Percentiles rank a stretch among this genome's conserved stretches.
These are phyloP conservation scores for Hypoxylon intermedium DNA, from an alignment of 495 filamentous ascomycete species.

Conservation along the genomic window DNA sequence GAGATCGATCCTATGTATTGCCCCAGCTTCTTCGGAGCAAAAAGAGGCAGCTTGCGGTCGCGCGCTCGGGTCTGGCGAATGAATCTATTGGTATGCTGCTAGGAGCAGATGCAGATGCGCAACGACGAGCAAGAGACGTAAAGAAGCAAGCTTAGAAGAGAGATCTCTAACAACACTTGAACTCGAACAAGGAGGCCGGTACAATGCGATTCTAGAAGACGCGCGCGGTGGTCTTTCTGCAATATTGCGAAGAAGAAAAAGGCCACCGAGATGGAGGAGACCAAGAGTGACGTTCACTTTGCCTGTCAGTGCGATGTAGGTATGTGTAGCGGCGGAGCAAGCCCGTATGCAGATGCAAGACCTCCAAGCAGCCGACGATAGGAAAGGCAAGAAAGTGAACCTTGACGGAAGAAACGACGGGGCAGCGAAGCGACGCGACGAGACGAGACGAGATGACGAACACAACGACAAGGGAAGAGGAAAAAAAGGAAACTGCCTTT, in stretches of 20 bases:
- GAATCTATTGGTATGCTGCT: constrained; percentile 34
- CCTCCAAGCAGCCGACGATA: constrained; percentile 28
- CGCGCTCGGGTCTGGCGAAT: constrained; percentile 31
- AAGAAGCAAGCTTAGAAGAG: constrained; percentile 25
- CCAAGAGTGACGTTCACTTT: constrained; percentile 30
- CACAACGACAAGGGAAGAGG: constrained; percentile 50
- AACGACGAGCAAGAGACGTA: constrained; percentile 23
- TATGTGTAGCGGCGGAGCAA: constrained; percentile 18
- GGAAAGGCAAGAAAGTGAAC: constrained; percentile 33
- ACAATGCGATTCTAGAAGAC: constrained; percentile 38
- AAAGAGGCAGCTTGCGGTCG: constrained; percentile 9
- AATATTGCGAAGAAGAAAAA: constrained; percentile 20
- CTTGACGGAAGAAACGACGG: constrained; percentile 34
- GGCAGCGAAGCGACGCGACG: constrained; percentile 27
- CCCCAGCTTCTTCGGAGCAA: constrained; percentile 6
- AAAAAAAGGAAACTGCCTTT: constrained; percentile 58
- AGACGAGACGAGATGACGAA: constrained; percentile 42
- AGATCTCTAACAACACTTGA: constrained; percentile 5
- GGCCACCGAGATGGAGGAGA: constrained; percentile 24
- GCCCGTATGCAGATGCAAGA: constrained; percentile 35
- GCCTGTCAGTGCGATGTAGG: constrained; percentile 18
- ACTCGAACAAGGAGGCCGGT: constrained; percentile 27
- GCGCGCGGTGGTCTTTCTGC: constrained; percentile 17
- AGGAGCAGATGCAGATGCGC: constrained; percentile 23
- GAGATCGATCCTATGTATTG: constrained; percentile 8